These are phyloP conservation scores for Sesbania bispinosa DNA, from an alignment of 306 rosid species.

Conservation along the genomic window DNA sequence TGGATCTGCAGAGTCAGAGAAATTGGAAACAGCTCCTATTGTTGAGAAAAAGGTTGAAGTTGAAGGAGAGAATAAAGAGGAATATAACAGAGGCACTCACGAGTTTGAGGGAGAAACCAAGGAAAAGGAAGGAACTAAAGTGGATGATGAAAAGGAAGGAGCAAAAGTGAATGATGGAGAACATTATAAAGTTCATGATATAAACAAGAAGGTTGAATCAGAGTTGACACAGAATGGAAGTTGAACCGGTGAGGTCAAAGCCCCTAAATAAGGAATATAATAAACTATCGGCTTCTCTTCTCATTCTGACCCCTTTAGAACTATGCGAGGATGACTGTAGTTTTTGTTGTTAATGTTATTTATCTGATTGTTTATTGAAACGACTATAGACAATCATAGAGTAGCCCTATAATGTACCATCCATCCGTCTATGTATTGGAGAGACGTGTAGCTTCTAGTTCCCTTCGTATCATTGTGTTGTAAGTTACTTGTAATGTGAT, in stretches of 20 bases:
- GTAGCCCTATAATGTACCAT: constrained; percentile 59
- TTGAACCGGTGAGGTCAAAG: constrained; percentile 36
- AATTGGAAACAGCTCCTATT: constrained; percentile 25
- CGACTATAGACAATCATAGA: constrained; percentile 49
- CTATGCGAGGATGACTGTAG: constrained; percentile 49
- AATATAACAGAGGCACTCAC: constrained; percentile 21
- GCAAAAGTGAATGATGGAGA: constrained; percentile 42
- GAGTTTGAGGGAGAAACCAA: constrained; percentile 46
- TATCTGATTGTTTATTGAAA: constrained; percentile 64
- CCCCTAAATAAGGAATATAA: constrained; percentile 32
- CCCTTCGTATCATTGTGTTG: constrained; percentile 47
- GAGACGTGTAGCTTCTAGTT: constrained; percentile 48
- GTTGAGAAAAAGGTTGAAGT: constrained; percentile 41
- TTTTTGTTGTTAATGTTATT: constrained; percentile 51
- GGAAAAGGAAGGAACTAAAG: constrained; percentile 42
- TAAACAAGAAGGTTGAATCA: constrained; percentile 41
- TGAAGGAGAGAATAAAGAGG: constrained; percentile 51
- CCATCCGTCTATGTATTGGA: constrained; percentile 47
- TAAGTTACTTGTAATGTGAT: constrained; percentile 58
- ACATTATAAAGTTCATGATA: constrained; percentile 27
- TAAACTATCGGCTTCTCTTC: constrained; percentile 31
- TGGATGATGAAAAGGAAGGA: constrained; percentile 44
- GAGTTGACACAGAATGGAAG: constrained; percentile 54
- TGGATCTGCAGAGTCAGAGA: constrained; percentile 33
- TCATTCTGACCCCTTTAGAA: constrained; percentile 52